Evolutionary conservation across 495 filamentous ascomycete genomes (phyloP), one percentile per base, ranked within the genome.

Genomic region (Penicillium malachiteum): DNA sequence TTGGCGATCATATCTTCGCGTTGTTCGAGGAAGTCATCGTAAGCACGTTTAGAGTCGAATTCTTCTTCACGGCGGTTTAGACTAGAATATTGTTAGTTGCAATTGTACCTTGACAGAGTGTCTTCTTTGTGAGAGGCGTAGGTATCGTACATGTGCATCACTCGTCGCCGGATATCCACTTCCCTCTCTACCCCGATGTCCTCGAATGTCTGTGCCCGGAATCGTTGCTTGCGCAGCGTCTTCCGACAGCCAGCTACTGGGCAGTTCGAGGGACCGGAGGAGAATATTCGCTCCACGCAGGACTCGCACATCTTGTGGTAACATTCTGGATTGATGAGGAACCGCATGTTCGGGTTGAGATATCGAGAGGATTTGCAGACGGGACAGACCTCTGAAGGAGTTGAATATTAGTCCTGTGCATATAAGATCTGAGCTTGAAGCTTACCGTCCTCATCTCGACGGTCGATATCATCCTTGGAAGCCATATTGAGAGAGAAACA

Each of bases 241-340:
- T 86, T 84, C 59, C 81, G 80, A 71, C 94, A 99, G 14, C 87
- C 88, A 1, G 91, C 87, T 53, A 96, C 88, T 5, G 94, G 94
- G 61, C 94, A 99, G 43, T 88, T 86, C 11, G 91, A 87, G 0
- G 95, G 94, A 0, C 94, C 93, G 18, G 86, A 84, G 21, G 87
- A 88, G 82, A 97, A 98, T 56, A 96, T 90, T 26, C 92, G 87
- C 76, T 92, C 89, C 47, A 97, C 93, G 78, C 94, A 97, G 34
- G 87, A 89, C 63, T 86, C 83, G 75, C 94, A 99, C 91, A 99
- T 96, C 57, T 89, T 90, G 81, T 99, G 94, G 80, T 97, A 99
- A 81, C 94, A 99, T 77, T 95, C 90, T 14, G 93, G 89, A 71
- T 97, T 96, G 71, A 97, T 90, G 58, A 95, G 88, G 74, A 99